Percentiles rank a stretch among this genome's conserved stretches.
phyloP scores from a whole-genome alignment of 2,329 filamentous ascomycete species.

The Cladosporium sp. region DNA sequence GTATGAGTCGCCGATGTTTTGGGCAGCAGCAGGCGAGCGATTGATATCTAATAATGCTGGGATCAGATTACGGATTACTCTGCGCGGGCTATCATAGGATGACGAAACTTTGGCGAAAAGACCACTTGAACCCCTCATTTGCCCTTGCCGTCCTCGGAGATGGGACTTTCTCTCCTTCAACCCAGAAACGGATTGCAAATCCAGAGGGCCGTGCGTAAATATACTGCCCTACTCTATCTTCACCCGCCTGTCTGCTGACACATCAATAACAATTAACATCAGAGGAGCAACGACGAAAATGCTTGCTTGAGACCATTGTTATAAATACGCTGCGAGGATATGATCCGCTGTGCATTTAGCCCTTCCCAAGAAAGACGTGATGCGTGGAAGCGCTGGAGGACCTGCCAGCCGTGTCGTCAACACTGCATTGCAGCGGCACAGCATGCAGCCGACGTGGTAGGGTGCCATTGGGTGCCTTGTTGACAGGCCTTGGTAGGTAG shows the following conservation, averaged over 20 bases:
- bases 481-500: background rate
- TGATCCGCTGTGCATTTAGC: too few relatives aligned
- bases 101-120: slow-evolving; percentile 9
- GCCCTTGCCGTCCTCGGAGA: slow-evolving; percentile 8
- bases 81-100: slow-evolving; percentile 6
- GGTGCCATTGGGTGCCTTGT: background rate
- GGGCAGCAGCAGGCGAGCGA: background rate
- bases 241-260: too few relatives aligned
- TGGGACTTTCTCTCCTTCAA: background rate
- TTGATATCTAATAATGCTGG: background rate
- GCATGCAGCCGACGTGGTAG: background rate
- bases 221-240: too few relatives aligned
- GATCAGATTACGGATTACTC: slow-evolving; percentile 15
- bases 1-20: background rate
- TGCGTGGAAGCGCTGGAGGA: background rate
- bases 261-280: too few relatives aligned
- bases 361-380: background rate
- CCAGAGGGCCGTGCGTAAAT: too few relatives aligned
- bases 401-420: background rate
- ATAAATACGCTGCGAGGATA: too few relatives aligned
- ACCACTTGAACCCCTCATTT: slow-evolving; percentile 2
- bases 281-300: too few relatives aligned
- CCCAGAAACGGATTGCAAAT: slow-evolving; percentile 13
- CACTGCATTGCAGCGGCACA: background rate
- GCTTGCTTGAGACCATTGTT: too few relatives aligned